Evolutionary conservation across 306 rosid species (phyloP).

Genomic region (Cyclanthera cordifolia): DNA sequence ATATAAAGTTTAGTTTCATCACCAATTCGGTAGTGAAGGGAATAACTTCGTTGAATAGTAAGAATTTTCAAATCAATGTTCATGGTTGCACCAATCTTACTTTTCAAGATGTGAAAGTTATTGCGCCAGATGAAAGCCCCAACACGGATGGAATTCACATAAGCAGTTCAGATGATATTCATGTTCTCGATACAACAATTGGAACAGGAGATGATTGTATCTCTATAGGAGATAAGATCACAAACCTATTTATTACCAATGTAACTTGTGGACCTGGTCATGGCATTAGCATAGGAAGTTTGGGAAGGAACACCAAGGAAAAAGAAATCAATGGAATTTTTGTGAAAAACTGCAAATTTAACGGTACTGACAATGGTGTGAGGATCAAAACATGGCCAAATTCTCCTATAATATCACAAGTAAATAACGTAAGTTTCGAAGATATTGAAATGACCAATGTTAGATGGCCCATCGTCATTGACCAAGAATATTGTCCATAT

Average conservation of each 20-base stretch:
- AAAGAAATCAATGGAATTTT: constrained; percentile 14
- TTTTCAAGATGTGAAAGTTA: background rate
- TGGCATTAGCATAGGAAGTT: constrained; percentile 18
- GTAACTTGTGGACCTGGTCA: constrained; percentile 34
- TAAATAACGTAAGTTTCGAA: background rate
- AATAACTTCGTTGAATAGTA: background rate
- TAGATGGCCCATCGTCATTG: background rate
- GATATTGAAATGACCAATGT: background rate
- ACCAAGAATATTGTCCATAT: background rate
- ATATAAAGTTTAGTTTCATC: too few species aligned
- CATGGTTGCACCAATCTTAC: background rate
- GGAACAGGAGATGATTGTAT: constrained; percentile 42
- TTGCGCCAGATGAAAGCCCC: background rate
- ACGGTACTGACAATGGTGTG: background rate
- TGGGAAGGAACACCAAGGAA: constrained; percentile 28
- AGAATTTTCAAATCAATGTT: background rate
- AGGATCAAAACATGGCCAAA: constrained; percentile 1
- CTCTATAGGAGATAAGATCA: constrained; percentile 35
- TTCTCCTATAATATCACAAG: background rate
- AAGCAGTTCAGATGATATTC: constrained; percentile 7
- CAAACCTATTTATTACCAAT: background rate
- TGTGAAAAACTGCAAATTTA: constrained; percentile 21
- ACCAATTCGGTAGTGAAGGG: background rate
- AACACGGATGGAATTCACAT: background rate
- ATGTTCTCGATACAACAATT: constrained; percentile 16